Conservation (phyloP, 1,284 basidiomycete genomes). For the Laetiporus sulphureus region DNA sequence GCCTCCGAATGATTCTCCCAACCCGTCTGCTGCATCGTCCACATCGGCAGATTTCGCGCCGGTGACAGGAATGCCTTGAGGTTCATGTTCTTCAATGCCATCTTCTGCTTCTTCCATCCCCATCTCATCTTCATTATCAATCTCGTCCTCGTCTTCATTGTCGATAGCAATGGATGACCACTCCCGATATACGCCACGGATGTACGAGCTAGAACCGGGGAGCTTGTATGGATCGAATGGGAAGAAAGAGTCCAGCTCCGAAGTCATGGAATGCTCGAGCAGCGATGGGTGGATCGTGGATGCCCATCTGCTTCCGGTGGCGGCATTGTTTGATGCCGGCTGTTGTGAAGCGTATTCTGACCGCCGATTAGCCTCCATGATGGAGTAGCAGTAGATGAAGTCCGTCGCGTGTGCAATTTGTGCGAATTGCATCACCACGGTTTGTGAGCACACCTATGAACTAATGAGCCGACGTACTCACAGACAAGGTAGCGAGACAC, state of each 20-base stretch:
- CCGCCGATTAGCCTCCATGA: slow-evolving; percentile 81
- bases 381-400: slow-evolving; percentile 93
- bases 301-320: not conserved
- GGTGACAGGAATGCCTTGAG: slow-evolving; percentile 15
- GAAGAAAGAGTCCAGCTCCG: slow-evolving; percentile 91
- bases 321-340: slow-evolving; percentile 6
- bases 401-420: slow-evolving; percentile 85
- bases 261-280: slow-evolving; percentile 39
- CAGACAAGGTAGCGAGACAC: slow-evolving; percentile 18
- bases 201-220: slow-evolving; percentile 63
- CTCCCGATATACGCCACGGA: slow-evolving; percentile 68
- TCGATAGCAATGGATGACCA: slow-evolving; percentile 74
- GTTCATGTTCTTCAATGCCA: slow-evolving; percentile 41
- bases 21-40: slow-evolving; percentile 30
- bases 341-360: slow-evolving; percentile 33
- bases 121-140: slow-evolving; percentile 42
- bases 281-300: slow-evolving; percentile 24
- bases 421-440: slow-evolving; percentile 94
- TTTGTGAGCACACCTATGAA: slow-evolving; percentile 75
- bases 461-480: not conserved
- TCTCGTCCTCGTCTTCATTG: slow-evolving; percentile 61
- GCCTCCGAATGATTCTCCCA: slow-evolving; percentile 61
- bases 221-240: slow-evolving; percentile 98
- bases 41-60: slow-evolving; percentile 17
- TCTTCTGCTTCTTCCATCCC: slow-evolving; percentile 31